Conservation (phyloP, 2,329 filamentous ascomycete genomes). For the Penicillium glabrum region DNA sequence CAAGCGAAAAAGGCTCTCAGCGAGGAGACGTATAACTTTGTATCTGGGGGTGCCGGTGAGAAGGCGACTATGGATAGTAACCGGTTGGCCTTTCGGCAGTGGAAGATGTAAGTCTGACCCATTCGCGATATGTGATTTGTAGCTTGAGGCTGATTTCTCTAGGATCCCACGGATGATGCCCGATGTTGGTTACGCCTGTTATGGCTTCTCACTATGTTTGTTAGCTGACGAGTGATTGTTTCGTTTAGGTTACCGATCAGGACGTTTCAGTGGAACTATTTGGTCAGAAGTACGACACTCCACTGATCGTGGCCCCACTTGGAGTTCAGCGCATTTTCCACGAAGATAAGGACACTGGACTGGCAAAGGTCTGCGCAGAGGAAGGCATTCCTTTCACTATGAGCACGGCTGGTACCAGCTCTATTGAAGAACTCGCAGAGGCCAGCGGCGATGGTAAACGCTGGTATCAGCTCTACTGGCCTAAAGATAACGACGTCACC, state of each 20-base stretch:
- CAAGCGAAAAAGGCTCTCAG: conserved; percentile 54
- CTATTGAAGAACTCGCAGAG: conserved; percentile 65
- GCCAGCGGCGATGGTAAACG: conserved; percentile 58
- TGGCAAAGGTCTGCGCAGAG: conserved; percentile 61
- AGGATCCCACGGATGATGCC: conserved; percentile 56
- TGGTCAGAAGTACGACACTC: conserved; percentile 48
- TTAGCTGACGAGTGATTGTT: background rate
- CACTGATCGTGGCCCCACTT: conserved; percentile 65
- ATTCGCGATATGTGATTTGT: background rate
- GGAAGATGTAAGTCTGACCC: conserved; percentile 39
- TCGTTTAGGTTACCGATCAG: conserved; percentile 36
- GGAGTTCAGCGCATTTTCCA: conserved; percentile 71
- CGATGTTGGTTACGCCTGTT: conserved; percentile 17
- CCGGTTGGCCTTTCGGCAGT: conserved; percentile 56
- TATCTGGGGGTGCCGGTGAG: conserved; percentile 63
- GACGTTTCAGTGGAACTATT: conserved; percentile 57
- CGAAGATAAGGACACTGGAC: conserved; percentile 62
- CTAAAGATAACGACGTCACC: conserved; percentile 64
- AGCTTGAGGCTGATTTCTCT: conserved; percentile 14
- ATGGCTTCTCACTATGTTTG: background rate
- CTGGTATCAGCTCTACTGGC: conserved; percentile 79
- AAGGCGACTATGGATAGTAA: conserved; percentile 62
- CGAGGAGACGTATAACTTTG: conserved; percentile 57
- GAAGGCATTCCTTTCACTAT: conserved; percentile 66
- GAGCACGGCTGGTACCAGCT: conserved; percentile 63